Evolutionary conservation across 139 green algal species (phyloP), one percentile per base, ranked within the genome.

Genomic region (Micractinium sp.): DNA sequence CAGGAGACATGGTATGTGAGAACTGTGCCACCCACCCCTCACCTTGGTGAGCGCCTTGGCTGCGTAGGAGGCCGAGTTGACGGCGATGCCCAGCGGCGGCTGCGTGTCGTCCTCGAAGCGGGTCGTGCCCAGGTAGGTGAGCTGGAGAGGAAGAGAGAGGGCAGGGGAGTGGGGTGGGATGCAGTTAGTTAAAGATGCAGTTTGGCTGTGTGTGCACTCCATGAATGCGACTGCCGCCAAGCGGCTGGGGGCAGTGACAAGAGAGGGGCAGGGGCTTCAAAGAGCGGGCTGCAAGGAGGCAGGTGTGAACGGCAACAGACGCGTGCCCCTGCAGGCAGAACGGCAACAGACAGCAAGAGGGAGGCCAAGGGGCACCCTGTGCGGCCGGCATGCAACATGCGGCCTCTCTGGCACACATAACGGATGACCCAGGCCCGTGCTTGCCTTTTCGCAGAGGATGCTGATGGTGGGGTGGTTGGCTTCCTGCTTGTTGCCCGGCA

Each of bases 61-160:
- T 1, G 91, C 78, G 66, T 92, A 96, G 41, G 83, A 88, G 31
- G 92, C 90, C 41, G 93, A 89, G 92, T 96, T 96, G 85, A 95
- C 56, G 39, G 78, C 85, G 39, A 95, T 90, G 69, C 94, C 92
- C 14, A 97, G 91, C 2, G 94, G 94, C 67, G 63, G 63, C 63
- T 88, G 83, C 3, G 88, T 82, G 31, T 92, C 80, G 89, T 96
- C 92, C 86, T 96, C 94, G 90, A 96, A 96, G 3, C 94, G 89
- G 0, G 94, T 96, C 35, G 93, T 47, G 18, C 89, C 85, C 2
- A 69, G n/a, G 63, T 80, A 67, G 47, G 81, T 56, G 14, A 76
- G 69, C 22, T 29, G 63, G 7, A 73, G 2, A n/a, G 14, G 63
- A 73, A 73, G 16, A 73, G 47, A 16, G 47, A 9, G 47, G 47